A percentile compares a stretch with the other conserved stretches of the same genome.
phyloP scores from a whole-genome alignment of 352 stramenopile species.

The Bremia lactucae region DNA sequence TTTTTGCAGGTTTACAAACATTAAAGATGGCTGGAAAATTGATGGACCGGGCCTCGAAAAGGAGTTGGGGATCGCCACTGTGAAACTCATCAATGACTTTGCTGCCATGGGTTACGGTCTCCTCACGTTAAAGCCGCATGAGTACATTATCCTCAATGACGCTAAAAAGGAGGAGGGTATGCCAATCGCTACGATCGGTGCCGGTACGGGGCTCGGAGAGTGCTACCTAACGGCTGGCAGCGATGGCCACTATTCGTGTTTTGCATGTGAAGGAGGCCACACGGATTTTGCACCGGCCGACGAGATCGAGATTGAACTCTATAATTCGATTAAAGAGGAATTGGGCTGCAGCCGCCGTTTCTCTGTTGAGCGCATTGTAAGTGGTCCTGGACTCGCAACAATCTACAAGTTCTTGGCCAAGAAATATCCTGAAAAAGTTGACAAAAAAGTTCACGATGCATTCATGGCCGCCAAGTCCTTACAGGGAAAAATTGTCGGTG shows the following conservation, averaged over 20 bases:
- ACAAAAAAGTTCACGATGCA: slow-evolving; percentile 65
- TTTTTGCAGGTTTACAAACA: slow-evolving; percentile 85
- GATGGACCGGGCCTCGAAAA: slow-evolving; percentile 64
- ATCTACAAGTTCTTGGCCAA: slow-evolving; percentile 94
- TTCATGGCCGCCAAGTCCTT: slow-evolving; percentile 52
- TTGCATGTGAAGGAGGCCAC: slow-evolving; percentile 91
- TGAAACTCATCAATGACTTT: slow-evolving; percentile 96
- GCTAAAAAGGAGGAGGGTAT: slow-evolving; percentile 49
- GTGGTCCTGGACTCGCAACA: slow-evolving; percentile 89
- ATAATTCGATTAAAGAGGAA: slow-evolving; percentile 77
- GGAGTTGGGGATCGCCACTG: slow-evolving; percentile 76
- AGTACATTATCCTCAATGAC: slow-evolving; percentile 87
- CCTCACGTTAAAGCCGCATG: slow-evolving; percentile 88
- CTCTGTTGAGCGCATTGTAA: slow-evolving; percentile 94
- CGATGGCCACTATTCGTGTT: slow-evolving; percentile 86
- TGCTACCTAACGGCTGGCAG: slow-evolving; percentile 90
- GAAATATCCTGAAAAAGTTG: slow-evolving; percentile 84
- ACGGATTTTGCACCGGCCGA: slow-evolving; percentile 90
- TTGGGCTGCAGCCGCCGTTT: slow-evolving; percentile 82
- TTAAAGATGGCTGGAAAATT: slow-evolving; percentile 86
- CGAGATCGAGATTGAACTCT: slow-evolving; percentile 81
- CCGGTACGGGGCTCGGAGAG: slow-evolving; percentile 93
- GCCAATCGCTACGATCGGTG: slow-evolving; percentile 93
- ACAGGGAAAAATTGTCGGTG: slow-evolving; percentile 75
- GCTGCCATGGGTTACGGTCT: slow-evolving; percentile 94